These are phyloP conservation scores for Quercus suber DNA, from an alignment of 306 rosid genomes.

Conservation along the genomic window DNA sequence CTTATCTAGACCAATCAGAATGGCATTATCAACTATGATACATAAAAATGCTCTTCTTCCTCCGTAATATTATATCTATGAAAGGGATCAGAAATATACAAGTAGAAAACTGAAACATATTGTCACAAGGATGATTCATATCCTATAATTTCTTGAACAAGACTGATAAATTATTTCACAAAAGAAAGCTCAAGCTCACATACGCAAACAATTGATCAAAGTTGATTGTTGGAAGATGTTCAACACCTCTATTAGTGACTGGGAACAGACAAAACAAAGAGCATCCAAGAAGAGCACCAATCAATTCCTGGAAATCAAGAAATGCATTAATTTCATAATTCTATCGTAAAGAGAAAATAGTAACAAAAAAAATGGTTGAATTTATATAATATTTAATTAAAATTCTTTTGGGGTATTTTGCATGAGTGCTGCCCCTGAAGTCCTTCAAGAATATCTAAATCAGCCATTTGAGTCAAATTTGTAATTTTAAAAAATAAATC, in stretches of 20 bases:
- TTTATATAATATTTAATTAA: not conserved
- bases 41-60: not conserved
- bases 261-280: conserved; percentile 87
- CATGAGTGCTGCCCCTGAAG: not conserved
- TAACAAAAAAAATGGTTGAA: not conserved
- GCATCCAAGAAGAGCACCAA: conserved; percentile 83
- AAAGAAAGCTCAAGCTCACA: conserved; percentile 32
- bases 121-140: not conserved
- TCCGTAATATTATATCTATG: not conserved
- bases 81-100: not conserved
- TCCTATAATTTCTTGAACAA: not conserved
- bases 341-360: not conserved
- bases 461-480: not conserved
- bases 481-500: not conserved
- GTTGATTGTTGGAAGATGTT: conserved; percentile 68
- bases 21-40: not conserved
- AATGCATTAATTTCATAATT: not conserved
- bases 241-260: conserved; percentile 39
- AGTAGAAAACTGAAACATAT: not conserved
- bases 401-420: not conserved
- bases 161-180: not conserved
- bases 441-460: not conserved
- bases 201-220: conserved; percentile 79
- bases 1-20: not conserved
- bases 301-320: conserved; percentile 67